Evolutionary conservation across 768 basidiomycete genomes (phyloP).

Genomic region (Auriscalpium orientale): DNA sequence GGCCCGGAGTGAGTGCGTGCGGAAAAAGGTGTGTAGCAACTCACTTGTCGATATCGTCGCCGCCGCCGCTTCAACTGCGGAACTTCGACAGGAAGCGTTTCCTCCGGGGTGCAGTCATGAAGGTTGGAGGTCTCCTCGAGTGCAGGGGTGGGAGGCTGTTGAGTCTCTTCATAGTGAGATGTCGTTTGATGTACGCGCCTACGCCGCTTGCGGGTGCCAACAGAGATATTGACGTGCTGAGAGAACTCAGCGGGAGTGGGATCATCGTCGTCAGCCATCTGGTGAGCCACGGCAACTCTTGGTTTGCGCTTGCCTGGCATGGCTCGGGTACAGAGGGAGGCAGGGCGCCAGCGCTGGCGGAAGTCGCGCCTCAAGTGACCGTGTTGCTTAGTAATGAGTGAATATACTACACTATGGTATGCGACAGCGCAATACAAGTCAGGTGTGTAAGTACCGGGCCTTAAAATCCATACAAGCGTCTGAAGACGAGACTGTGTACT

Average conservation of each 20-base stretch:
- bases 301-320: neutral
- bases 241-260: neutral
- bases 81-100: neutral
- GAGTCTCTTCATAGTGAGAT: neutral
- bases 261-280: neutral
- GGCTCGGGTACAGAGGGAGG: neutral
- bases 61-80: neutral
- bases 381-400: neutral
- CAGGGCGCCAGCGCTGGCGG: neutral
- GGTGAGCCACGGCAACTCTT: neutral
- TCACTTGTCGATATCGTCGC: neutral
- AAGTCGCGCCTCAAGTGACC: neutral
- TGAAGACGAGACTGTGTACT: neutral
- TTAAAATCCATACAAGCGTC: neutral
- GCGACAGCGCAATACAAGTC: too few relatives aligned
- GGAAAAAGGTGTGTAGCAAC: neutral
- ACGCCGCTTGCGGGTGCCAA: neutral
- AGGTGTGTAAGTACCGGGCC: neutral
- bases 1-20: neutral
- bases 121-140: neutral
- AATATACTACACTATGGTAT: too few relatives aligned
- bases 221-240: neutral
- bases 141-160: neutral
- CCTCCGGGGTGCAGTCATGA: neutral
- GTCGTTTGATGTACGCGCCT: neutral